Evolutionary conservation across 1,284 basidiomycete genomes (phyloP), one percentile per base, ranked within the genome.

Genomic region (Abortiporus biennis): DNA sequence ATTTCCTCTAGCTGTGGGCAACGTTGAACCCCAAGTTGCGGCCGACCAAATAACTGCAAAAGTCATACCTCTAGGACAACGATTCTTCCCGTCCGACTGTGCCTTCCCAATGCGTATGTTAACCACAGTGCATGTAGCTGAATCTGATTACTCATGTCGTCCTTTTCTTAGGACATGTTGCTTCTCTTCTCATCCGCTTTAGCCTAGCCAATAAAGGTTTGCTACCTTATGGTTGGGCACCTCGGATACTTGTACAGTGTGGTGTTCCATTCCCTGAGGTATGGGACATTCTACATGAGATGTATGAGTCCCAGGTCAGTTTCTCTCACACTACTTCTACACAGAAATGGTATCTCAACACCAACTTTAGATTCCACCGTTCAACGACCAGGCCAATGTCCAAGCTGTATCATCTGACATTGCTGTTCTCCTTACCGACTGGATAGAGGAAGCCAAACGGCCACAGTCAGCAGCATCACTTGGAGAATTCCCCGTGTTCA

Each of bases 1-100:
- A 22, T 24, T 1, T 38, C 23, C 43, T 37, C 44, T 52, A 80
- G 74, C 74, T 40, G 57, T 73, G 45, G 71, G 72, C 50, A 74
- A 70, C 2, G 61, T 65, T 15, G 74, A 78, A 45, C 63, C 69
- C 12, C 59, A 66, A 36, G 68, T 71, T 17, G 74, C 72, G 29
- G 73, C 78, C 33, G 83, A 89, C 52, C 66, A 71, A 11, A 72
- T 92, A 42, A 65, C 77, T 34, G 72, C 74, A 11, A 76, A 72
- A 45, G 66, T 94, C 9, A 73, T 82, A 15, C 75, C 83, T 1
- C 69, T 95, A 4, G 89, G 85, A 12, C 80, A 85, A 52, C 74
- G 86, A 23, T 95, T 92, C 62, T 92, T 89, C 61, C 90, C 92
- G 1, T 94, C 92, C 1, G 91, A 95, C 53, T 83, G 83, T 48